These are phyloP conservation scores for Stylosanthes scabra DNA, from an alignment of 331 rosid genomes.

Conservation along the genomic window DNA sequence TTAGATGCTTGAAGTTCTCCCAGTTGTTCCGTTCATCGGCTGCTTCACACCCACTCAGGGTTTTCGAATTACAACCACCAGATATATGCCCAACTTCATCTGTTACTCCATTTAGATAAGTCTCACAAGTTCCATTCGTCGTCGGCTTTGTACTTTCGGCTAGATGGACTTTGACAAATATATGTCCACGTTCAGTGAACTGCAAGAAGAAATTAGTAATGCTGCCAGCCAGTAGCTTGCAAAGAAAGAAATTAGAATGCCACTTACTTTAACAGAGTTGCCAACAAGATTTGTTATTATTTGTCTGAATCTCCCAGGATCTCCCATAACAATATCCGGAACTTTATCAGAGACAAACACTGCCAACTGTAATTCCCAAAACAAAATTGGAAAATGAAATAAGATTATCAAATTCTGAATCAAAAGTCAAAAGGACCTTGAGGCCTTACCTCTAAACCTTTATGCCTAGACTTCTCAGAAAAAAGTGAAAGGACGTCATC, in stretches of 20 bases:
- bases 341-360: slow-evolving; percentile 97
- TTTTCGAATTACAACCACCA: slow-evolving; percentile 61
- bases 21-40: slow-evolving; percentile 90
- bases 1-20: slow-evolving; percentile 77
- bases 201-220: slow-evolving; percentile 49
- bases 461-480: slow-evolving; percentile 94
- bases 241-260: slow-evolving; percentile 1
- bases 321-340: slow-evolving; percentile 88
- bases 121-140: slow-evolving; percentile 57
- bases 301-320: slow-evolving; percentile 98
- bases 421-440: slow-evolving; percentile 7
- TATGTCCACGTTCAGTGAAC: slow-evolving; percentile 99
- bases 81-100: slow-evolving; percentile 55
- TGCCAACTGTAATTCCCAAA: slow-evolving; percentile 78
- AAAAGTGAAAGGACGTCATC: slow-evolving; percentile 97
- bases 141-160: slow-evolving; percentile 51
- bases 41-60: slow-evolving; percentile 88
- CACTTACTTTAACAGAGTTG: slow-evolving; percentile 92
- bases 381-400: slow-evolving; percentile 27
- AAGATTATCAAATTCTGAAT: slow-evolving; percentile 27
- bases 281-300: slow-evolving; percentile 96
- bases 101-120: slow-evolving; percentile 59
- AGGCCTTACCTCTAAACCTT: slow-evolving; percentile 82
- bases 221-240: slow-evolving; percentile 12
- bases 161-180: slow-evolving; percentile 86